Conservation (phyloP, 2,329 filamentous ascomycete genomes). For the Talaromyces sp. region DNA sequence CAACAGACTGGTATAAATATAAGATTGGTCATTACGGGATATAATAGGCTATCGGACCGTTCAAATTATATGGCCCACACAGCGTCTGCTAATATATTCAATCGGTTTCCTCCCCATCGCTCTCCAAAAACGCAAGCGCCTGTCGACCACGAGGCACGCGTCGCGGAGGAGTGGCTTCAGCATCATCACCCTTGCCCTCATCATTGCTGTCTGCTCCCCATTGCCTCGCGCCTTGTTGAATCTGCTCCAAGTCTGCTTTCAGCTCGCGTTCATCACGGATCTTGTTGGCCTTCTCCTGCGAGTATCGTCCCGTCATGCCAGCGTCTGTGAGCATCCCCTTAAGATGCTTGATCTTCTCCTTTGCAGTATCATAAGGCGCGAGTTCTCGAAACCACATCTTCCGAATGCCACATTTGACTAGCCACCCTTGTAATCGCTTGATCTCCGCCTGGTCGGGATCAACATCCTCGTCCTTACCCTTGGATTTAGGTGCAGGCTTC, state of each 20-base stretch:
- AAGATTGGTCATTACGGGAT: slow-evolving; percentile 10
- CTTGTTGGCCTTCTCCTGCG: slow-evolving; percentile 76
- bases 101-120: slow-evolving; percentile 65
- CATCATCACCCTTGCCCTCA: slow-evolving; percentile 41
- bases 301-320: slow-evolving; percentile 89
- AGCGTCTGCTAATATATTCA: slow-evolving; percentile 25
- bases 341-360: slow-evolving; percentile 81
- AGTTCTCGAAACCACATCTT: slow-evolving; percentile 91
- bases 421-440: slow-evolving; percentile 82
- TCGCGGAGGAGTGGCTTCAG: slow-evolving; percentile 42
- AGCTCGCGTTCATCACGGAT: slow-evolving; percentile 89
- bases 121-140: slow-evolving; percentile 63
- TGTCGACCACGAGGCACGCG: slow-evolving; percentile 44
- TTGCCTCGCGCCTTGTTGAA: slow-evolving; percentile 75
- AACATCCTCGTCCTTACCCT: slow-evolving; percentile 50
- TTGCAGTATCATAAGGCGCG: slow-evolving; percentile 70
- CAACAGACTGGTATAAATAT: background rate
- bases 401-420: slow-evolving; percentile 86
- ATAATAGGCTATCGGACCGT: slow-evolving; percentile 2
- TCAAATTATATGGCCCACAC: background rate
- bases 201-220: slow-evolving; percentile 66
- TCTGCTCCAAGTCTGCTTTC: slow-evolving; percentile 78
- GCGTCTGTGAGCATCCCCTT: slow-evolving; percentile 75
- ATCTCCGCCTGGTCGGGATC: slow-evolving; percentile 75
- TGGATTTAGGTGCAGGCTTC: slow-evolving; percentile 38